Conservation (phyloP, 805 yeast genomes). For the Lachancea fermentati region DNA sequence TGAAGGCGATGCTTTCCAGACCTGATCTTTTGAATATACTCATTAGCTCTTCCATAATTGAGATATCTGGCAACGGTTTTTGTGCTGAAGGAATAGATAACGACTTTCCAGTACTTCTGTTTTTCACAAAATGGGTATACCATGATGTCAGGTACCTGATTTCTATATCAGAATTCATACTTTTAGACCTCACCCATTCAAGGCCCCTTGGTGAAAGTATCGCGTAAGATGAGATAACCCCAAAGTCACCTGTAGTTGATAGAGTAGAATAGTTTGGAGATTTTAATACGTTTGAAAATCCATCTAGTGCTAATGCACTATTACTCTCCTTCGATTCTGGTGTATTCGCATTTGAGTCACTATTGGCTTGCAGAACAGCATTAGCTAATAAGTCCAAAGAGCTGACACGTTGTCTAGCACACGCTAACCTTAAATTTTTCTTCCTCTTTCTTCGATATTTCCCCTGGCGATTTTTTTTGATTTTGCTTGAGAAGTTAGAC, state of each 20-base stretch:
- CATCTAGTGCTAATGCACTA: neutral
- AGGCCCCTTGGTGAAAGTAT: conserved; percentile 4
- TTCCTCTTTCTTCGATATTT: neutral
- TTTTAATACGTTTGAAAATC: neutral
- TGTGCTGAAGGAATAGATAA: conserved; percentile 1
- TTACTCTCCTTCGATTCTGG: neutral
- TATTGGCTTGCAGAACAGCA: conserved; percentile 1
- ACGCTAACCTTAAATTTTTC: neutral
- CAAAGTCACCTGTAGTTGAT: conserved; percentile 4
- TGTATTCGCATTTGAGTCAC: neutral
- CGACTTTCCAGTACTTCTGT: neutral
- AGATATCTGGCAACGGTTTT: conserved; percentile 4
- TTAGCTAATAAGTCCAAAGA: conserved; percentile 7
- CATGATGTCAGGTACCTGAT: conserved; percentile 1
- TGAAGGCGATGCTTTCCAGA: conserved; percentile 1
- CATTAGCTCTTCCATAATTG: conserved; percentile 1
- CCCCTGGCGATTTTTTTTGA: neutral
- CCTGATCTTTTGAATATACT: conserved; percentile 1
- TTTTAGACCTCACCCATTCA: conserved; percentile 6
- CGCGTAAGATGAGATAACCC: conserved; percentile 5
- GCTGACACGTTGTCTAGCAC: conserved; percentile 2
- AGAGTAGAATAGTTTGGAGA: neutral
- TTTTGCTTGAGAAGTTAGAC: too few species aligned
- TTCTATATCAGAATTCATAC: conserved; percentile 5
- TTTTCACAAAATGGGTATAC: conserved; percentile 1